These are phyloP conservation scores for Volvox reticuliferus DNA, from an alignment of 139 green algal species.

Conservation along the genomic window DNA sequence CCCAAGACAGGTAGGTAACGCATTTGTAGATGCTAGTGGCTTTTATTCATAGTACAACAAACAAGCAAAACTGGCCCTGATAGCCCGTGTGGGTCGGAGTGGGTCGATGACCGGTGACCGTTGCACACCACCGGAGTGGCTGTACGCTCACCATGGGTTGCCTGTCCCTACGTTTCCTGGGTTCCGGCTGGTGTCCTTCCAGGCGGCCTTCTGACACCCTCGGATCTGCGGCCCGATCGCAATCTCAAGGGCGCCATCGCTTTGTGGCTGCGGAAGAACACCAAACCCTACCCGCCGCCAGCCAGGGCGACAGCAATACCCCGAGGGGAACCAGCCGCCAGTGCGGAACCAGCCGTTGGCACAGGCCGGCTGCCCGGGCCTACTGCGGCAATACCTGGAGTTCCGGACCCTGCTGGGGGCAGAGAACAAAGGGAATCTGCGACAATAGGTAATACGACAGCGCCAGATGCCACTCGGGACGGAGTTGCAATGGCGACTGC, in stretches of 20 bases:
- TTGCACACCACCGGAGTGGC: no score
- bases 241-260: not conserved
- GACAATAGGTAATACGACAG: not conserved
- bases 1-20: not conserved
- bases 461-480: not conserved
- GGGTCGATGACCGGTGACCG: not conserved
- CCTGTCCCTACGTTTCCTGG: no score
- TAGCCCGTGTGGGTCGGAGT: not conserved
- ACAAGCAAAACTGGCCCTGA: not conserved
- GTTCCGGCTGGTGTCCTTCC: not conserved
- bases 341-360: not conserved
- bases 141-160: not conserved
- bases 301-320: not conserved
- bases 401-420: not conserved
- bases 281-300: not conserved
- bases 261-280: not conserved
- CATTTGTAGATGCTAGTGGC: not conserved
- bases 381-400: not conserved
- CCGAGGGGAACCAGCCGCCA: not conserved
- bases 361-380: not conserved
- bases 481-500: no score
- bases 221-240: not conserved
- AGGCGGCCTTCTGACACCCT: not conserved
- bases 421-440: not conserved
- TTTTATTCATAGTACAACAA: not conserved